Evolutionary conservation across 192 early-diverging fungal species (phyloP), one percentile per base, ranked within the genome.

Genomic region (Linnemannia hyalina): DNA sequence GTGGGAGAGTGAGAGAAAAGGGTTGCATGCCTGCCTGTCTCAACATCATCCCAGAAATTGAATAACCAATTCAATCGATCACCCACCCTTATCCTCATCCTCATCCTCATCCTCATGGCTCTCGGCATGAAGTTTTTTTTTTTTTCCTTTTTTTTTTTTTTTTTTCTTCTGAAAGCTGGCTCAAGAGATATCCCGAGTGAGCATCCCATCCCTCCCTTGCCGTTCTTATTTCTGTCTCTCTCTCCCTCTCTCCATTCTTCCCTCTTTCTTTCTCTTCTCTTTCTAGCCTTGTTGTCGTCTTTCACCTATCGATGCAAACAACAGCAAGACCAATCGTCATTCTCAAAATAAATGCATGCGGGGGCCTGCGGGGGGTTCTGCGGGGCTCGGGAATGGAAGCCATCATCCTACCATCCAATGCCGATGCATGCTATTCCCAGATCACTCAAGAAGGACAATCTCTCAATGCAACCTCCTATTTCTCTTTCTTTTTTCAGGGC

Each of bases 61-160:
- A 52, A 52, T 52, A 52, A 22, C 49, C 49, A 52, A 52, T 52
- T 52, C 49, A 52, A 22, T 52, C 49, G 49, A 6, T 22, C 49
- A 52, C 15, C 2, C 15, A 11, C 44, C 3, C n/a, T n/a, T 46
- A 2, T 8, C 44, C 3, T 22, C 49, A 52, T 6, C 2, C 15
- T 18, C 47, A 49, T 4, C 2, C 15, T 40, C 44, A 42, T 18
- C 46, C 42, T 65, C 63, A 60, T 26, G 41, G 75, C 75, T 75
- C 54, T 75, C 54, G 36, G 23, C 26, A 26, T 44, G 55, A 60
- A 63, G 52, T 55, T 22, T 75, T 57, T 42, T 75, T 42, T 75
- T 55, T 22, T 75, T 35, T 1, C 36, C 10, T 75, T 75, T 38
- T 22, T 60, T 60, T 42, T 35, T 75, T n/a, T 52, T 46, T 55